Base-by-base conservation (phyloP, 331 rosid species). In the Pyracantha coccinea region DNA sequence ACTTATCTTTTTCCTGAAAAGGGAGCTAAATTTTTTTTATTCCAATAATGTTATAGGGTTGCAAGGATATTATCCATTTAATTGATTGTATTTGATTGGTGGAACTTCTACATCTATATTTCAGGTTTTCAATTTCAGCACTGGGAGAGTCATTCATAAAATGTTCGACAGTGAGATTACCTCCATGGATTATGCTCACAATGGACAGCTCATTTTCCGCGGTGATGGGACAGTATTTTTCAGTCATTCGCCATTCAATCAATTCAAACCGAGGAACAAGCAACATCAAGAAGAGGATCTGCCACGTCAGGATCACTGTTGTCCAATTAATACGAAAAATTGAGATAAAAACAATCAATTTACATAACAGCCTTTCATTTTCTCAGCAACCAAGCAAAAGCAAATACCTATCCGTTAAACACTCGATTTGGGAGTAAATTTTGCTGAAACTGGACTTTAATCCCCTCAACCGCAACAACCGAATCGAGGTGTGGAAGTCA, bases 71-170 rank as follows among this genome's bases (percentile, higher is more conserved):
- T 41, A 27, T 25, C 29, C 53, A 66, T 53, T 73, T 75, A 66
- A 72, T 80, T 32, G 76, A 52, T 19, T 58, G 57, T 31, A 14
- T 76, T 73, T 77, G 28, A 59, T 69, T 66, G 21, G 45, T 23
- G 58, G 61, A 38, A 68, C 44, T 67, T 81, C 64, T 69, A 9
- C 32, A 67, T 74, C 77, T 38, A 53, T 88, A 63, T 80, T 69
- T 71, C 86, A 94, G 99, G 99, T 94, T 67, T 85, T 90, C 79
- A 94, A 94, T 86, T 94, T 90, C 86, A 94, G 99, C 89, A 94
- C 97, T 0, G 97, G 99, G 69, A 90, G 99, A 89, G 70, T 83
- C 75, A 82, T 92, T 79, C 88, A 88, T 84, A 92, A 87, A 82
- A 70, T 85, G 53, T 81, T 82, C 53, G 95, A 87, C 75, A 71